These are phyloP conservation scores for Elongisporangium prolatum DNA, from an alignment of 352 stramenopile species.

Conservation along the genomic window DNA sequence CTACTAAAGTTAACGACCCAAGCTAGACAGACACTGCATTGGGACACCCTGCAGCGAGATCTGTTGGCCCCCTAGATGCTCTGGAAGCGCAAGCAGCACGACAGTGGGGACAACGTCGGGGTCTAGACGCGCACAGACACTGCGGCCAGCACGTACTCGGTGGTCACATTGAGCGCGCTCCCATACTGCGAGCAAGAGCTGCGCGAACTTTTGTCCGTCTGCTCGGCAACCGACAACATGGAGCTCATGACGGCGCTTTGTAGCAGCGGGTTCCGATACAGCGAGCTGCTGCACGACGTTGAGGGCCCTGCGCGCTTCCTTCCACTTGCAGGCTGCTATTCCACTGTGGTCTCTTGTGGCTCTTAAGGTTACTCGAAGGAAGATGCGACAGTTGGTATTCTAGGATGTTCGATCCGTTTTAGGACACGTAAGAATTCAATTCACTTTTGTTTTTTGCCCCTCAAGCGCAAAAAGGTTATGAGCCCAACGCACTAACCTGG, in stretches of 20 bases:
- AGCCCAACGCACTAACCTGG: too few species aligned
- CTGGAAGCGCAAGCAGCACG: conserved; percentile 5
- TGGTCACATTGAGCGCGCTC: conserved; percentile 25
- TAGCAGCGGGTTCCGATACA: conserved; percentile 39
- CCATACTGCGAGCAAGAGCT: conserved; percentile 38
- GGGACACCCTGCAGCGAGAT: conserved; percentile 18
- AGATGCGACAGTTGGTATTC: too few species aligned
- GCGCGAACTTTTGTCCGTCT: conserved; percentile 19
- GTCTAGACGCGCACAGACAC: conserved; percentile 23
- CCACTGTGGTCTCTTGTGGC: too few species aligned
- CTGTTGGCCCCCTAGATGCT: conserved; percentile 13
- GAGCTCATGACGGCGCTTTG: conserved; percentile 40
- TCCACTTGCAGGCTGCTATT: too few species aligned
- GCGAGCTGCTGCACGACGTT: conserved; percentile 32
- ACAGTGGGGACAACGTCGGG: conserved; percentile 6
- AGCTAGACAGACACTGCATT: conserved; percentile 20
- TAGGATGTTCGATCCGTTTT: too few species aligned
- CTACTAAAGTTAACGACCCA: conserved; percentile 28
- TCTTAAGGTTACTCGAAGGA: too few species aligned
- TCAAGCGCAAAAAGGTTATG: too few species aligned
- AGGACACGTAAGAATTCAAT: too few species aligned
- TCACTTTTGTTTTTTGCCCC: too few species aligned
- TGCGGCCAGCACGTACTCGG: conserved; percentile 5
- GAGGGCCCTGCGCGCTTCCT: background rate
- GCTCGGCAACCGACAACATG: conserved; percentile 26